Evolutionary conservation across 139 green algal genomes (phyloP).

Genomic region (Tetradesmus obliquus): DNA sequence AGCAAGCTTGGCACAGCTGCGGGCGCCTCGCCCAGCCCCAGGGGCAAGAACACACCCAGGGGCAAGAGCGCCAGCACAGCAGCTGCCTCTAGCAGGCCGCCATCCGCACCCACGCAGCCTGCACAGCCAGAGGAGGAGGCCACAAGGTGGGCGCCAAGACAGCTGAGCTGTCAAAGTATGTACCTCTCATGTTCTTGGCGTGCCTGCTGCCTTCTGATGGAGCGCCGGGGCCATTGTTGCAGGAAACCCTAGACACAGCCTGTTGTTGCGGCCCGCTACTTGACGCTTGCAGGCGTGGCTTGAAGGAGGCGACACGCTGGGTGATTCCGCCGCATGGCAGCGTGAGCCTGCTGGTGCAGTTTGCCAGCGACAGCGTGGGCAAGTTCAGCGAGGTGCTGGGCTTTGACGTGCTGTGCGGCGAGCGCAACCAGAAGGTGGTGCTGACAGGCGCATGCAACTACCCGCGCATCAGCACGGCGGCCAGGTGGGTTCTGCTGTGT

Average conservation of each 20-base stretch:
- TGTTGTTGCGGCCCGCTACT: too few species aligned
- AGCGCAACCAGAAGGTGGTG: slow-evolving; percentile 53
- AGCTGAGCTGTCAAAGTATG: neutral
- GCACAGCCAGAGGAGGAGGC: neutral
- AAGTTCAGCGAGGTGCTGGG: slow-evolving; percentile 67
- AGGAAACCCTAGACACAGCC: too few species aligned
- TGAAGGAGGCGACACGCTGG: slow-evolving; percentile 62
- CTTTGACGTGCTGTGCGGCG: slow-evolving; percentile 76
- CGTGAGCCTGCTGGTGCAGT: slow-evolving; percentile 70
- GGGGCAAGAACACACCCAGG: neutral
- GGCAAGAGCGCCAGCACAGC: slow-evolving; percentile 6
- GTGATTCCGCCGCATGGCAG: slow-evolving; percentile 62
- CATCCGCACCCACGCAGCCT: neutral
- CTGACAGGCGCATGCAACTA: slow-evolving; percentile 71
- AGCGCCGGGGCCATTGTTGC: too few species aligned
- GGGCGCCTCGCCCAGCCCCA: neutral
- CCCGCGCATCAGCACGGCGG: slow-evolving; percentile 75
- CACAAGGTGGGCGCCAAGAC: neutral
- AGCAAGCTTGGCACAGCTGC: neutral
- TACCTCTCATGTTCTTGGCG: neutral
- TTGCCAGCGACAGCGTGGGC: slow-evolving; percentile 66
- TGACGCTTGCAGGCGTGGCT: slow-evolving; percentile 29
- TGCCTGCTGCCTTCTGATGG: neutral
- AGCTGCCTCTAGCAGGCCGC: neutral
- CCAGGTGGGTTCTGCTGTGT: slow-evolving; percentile 51